phyloP scores from a whole-genome alignment of 2,329 filamentous ascomycete genomes.

The Ascochyta pisi region DNA sequence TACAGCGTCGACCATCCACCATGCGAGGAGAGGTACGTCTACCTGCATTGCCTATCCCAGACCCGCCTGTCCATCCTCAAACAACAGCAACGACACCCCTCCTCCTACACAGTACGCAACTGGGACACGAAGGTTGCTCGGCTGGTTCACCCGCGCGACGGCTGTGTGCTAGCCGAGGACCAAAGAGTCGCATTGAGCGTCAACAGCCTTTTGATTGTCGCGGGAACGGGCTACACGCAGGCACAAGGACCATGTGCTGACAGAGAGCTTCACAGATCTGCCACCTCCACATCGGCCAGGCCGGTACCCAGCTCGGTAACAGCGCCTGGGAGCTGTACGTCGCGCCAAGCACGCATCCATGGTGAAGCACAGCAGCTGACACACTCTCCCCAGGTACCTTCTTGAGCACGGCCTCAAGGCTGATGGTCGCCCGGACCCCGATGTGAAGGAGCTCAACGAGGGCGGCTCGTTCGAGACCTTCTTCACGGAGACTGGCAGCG shows the following conservation, averaged over 20 bases:
- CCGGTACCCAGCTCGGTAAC: conserved; percentile 76
- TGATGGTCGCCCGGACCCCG: conserved; percentile 70
- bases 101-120: conserved; percentile 23
- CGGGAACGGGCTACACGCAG: not conserved
- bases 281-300: conserved; percentile 74
- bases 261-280: conserved; percentile 58
- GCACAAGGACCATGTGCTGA: conserved; percentile 20
- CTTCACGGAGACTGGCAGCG: conserved; percentile 74
- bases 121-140: conserved; percentile 13
- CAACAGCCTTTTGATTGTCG: not conserved
- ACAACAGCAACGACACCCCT: not conserved
- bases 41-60: conserved; percentile 18
- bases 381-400: conserved; percentile 63
- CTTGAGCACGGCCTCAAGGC: conserved; percentile 73
- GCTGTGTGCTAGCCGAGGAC: conserved; percentile 5
- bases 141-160: conserved; percentile 3
- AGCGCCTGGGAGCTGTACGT: conserved; percentile 78
- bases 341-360: conserved; percentile 22
- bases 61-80: conserved; percentile 31
- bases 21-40: conserved; percentile 52
- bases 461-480: conserved; percentile 74
- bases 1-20: conserved; percentile 41
- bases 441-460: conserved; percentile 65
- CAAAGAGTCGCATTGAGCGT: conserved; percentile 7
- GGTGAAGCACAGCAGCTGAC: conserved; percentile 28